Conservation (phyloP, 192 early-diverging fungal genomes). For the Borealophlyctis nickersoniae region DNA sequence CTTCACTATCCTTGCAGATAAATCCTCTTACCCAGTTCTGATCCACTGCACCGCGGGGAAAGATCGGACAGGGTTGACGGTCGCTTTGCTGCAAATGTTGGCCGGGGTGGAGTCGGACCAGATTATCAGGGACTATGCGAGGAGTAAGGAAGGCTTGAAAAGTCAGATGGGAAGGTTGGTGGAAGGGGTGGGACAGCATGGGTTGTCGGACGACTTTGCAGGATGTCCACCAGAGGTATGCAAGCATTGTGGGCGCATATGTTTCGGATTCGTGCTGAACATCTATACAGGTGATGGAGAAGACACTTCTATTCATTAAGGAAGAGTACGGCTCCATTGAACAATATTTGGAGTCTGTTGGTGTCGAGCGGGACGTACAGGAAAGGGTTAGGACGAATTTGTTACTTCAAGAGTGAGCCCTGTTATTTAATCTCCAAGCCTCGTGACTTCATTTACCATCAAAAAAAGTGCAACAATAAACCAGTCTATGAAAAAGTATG, state of each 20-base stretch:
- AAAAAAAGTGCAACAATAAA: no score
- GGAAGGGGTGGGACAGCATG: not conserved
- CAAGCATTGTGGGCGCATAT: not conserved
- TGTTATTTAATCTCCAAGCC: no score
- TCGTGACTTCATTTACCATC: no score
- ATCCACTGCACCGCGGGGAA: constrained; percentile 53
- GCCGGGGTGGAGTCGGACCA: constrained; percentile 9
- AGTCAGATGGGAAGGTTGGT: not conserved
- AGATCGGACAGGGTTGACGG: constrained; percentile 46
- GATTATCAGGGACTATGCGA: constrained; percentile 29
- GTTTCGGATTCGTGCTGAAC: not conserved
- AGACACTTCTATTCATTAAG: not conserved
- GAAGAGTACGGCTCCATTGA: not conserved
- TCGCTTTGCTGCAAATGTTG: constrained; percentile 23
- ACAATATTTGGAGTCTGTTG: not conserved
- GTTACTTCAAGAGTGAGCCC: no score
- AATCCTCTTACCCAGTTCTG: constrained; percentile 36
- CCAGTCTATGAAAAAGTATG: no score
- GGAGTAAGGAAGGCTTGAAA: not conserved
- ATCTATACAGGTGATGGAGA: not conserved
- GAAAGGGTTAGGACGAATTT: not conserved
- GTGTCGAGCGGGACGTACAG: not conserved
- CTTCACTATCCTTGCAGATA: constrained; percentile 28
- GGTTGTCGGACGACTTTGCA: not conserved
- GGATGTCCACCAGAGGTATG: not conserved